Percentiles rank a stretch among this genome's conserved stretches.
These are phyloP conservation scores for Cyclostephanos tholiformis DNA, from an alignment of 108 stramenopile genomes.

Conservation along the genomic window DNA sequence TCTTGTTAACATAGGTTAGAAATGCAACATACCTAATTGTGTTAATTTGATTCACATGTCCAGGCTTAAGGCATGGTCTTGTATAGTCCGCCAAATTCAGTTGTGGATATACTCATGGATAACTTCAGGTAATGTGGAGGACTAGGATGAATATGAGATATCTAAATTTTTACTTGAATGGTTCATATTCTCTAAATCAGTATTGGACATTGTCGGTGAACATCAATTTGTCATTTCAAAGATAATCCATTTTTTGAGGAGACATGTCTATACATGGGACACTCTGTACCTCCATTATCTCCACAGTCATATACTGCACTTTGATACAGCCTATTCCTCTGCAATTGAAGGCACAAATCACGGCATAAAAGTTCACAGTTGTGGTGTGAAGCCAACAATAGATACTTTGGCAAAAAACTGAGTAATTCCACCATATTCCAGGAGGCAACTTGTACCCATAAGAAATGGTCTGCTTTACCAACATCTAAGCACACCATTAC, in stretches of 20 bases:
- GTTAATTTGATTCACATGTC: no score
- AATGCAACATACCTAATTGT: no score
- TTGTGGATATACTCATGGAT: slow-evolving; percentile 28
- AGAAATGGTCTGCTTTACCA: background rate
- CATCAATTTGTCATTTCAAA: background rate
- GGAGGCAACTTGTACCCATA: background rate
- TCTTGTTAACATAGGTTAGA: no score
- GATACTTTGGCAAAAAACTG: background rate
- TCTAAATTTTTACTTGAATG: slow-evolving; percentile 3
- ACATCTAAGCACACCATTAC: background rate
- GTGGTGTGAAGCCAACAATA: background rate
- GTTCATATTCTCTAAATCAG: background rate
- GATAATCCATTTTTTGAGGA: background rate
- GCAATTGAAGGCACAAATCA: slow-evolving; percentile 14
- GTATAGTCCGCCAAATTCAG: background rate
- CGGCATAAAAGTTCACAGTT: background rate
- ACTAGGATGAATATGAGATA: slow-evolving; percentile 17
- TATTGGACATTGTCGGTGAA: background rate
- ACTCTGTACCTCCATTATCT: background rate
- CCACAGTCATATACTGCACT: background rate
- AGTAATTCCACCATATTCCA: background rate
- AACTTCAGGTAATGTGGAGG: slow-evolving; percentile 15
- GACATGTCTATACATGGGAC: background rate
- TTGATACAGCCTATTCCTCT: background rate
- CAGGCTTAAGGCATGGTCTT: no score